Evolutionary conservation across 1,284 basidiomycete species (phyloP), one percentile per base, ranked within the genome.

Genomic region (Sanguinoderma infundibulare): DNA sequence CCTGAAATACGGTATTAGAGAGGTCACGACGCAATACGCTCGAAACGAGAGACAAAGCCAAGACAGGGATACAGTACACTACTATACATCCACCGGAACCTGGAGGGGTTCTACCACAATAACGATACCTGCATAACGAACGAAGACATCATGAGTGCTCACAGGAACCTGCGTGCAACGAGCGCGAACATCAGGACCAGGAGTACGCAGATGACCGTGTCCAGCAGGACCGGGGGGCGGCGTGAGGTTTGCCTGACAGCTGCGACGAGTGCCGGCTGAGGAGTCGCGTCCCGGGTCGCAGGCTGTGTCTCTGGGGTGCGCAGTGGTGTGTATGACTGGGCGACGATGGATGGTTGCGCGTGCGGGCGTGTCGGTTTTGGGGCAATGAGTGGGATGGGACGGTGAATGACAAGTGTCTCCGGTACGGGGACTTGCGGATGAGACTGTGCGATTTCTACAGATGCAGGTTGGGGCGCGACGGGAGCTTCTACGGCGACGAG

Each of bases 161-260:
- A 89, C 63, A 86, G 75, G 64, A 90, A 74, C 69, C 87, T 79
- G 61, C 86, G 80, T 67, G 81, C 87, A 47, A 91, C 76, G 53
- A 91, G 79, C 32, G 83, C 85, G 67, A 87, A 81, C 53, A 87
- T 79, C 53, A 91, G 73, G 9, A 87, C 85, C 15, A 91, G 74
- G 34, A 91, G 76, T 50, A 90, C 78, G 72, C 87, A 87, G 61
- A 91, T 91, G 30, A 84, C 83, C 7, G 83, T 84, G 72, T 91
- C 89, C 26, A 91, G 75, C 28, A 89, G 70, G 35, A 89, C 69
- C n/a, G 87, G 86, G n/a, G 88, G 82, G 55, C 81, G 79, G 36
- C 64, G 68, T 6, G 70, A 56, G 7, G 62, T 69, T 42, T 67
- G 64, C n/a, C 65, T 61, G 32, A 71, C 51, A 3, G 65, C 67